A percentile compares a stretch with the other conserved stretches of the same genome.
phyloP scores from a whole-genome alignment of 176 grass and related monocot genomes.

The Aegilops sharonensis region DNA sequence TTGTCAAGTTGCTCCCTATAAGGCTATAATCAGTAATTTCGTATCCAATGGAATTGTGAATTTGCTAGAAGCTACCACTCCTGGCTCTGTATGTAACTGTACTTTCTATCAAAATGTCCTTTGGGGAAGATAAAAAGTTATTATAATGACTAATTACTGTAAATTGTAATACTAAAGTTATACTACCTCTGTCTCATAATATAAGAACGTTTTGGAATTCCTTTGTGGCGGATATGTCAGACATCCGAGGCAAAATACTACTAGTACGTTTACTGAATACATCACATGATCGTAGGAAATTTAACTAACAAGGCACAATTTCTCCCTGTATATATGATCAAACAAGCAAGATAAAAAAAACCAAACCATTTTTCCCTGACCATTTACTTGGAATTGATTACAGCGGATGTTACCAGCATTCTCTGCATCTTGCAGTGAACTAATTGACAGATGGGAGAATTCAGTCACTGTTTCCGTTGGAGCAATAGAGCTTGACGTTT shows the following conservation, averaged over 20 bases:
- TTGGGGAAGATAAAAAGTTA: background rate
- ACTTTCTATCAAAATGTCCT: background rate
- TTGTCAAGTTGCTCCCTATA: background rate
- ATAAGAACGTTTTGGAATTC: background rate
- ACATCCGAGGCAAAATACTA: background rate
- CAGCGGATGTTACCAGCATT: constrained; percentile 61
- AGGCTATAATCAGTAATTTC: background rate
- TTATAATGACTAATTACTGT: background rate
- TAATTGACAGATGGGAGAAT: constrained; percentile 53
- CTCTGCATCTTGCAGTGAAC: constrained; percentile 30
- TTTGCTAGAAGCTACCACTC: background rate
- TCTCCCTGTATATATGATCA: background rate
- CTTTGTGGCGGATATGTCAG: background rate
- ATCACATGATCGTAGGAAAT: background rate
- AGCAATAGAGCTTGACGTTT: constrained; percentile 41
- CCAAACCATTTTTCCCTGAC: background rate
- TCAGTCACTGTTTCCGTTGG: constrained; percentile 8
- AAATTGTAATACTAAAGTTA: background rate
- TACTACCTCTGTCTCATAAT: too few relatives aligned
- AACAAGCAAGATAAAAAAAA: constrained; percentile 20
- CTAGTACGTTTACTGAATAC: background rate
- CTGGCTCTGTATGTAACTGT: background rate
- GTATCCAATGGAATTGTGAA: background rate
- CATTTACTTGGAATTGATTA: constrained; percentile 9
- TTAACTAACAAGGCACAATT: background rate